Percentiles rank a stretch among this genome's conserved stretches.
phyloP scores from a whole-genome alignment of 176 grass and related monocot species.

The Lolium perenne region DNA sequence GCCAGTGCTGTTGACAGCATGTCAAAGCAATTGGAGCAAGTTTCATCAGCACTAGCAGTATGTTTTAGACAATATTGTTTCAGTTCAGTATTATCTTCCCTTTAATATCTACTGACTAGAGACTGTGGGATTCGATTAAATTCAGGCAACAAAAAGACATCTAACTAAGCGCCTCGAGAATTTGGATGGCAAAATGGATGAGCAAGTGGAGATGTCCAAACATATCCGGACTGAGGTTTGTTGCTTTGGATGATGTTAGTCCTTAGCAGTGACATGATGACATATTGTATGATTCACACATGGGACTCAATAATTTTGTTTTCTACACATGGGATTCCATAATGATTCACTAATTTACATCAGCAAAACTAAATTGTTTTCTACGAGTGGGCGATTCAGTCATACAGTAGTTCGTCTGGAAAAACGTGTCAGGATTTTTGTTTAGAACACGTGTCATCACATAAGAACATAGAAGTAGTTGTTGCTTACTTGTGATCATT shows the following conservation, averaged over 20 bases:
- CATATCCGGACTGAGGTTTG: slow-evolving; percentile 81
- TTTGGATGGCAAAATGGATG: slow-evolving; percentile 93
- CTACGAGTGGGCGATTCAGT: background rate
- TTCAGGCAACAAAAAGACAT: slow-evolving; percentile 87
- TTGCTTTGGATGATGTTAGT: slow-evolving; percentile 31
- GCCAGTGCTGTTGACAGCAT: slow-evolving; percentile 82
- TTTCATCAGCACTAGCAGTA: slow-evolving; percentile 80
- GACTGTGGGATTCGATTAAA: slow-evolving; percentile 29
- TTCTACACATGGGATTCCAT: background rate
- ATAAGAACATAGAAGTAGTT: background rate
- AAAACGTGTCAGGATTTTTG: slow-evolving; percentile 19
- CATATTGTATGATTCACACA: background rate
- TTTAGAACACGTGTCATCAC: background rate
- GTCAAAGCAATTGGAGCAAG: slow-evolving; percentile 96
- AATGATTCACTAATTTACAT: background rate
- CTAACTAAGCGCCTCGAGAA: slow-evolving; percentile 85
- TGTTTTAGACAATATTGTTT: slow-evolving; percentile 44
- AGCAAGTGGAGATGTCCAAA: slow-evolving; percentile 87
- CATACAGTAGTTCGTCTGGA: slow-evolving; percentile 15
- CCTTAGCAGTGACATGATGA: background rate
- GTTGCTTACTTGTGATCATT: background rate
- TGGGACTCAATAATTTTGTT: background rate
- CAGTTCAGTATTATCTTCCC: background rate
- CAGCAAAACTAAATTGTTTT: slow-evolving; percentile 15
- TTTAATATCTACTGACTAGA: slow-evolving; percentile 15